A percentile compares a stretch with the other conserved stretches of the same genome.
Evolutionary conservation across 768 basidiomycete species (phyloP).

Genomic region (Tremella mesenterica): DNA sequence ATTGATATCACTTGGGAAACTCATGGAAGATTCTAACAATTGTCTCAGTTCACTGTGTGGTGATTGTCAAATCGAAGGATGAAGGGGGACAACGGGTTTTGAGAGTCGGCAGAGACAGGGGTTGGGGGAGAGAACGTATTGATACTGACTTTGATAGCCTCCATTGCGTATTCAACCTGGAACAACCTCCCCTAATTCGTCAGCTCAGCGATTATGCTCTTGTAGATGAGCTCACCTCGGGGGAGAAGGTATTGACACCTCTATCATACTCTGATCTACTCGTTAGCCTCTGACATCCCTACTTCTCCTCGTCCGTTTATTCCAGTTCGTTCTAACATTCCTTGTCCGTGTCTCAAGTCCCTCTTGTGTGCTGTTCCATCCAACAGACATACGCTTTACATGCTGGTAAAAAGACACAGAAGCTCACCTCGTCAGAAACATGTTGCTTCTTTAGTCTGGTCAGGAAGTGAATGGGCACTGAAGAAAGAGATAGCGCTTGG

Average conservation of each 20-base stretch:
- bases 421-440: conserved; percentile 41
- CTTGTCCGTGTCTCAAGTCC: too few relatives aligned
- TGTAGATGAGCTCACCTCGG: conserved; percentile 49
- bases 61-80: too few relatives aligned
- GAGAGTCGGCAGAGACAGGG: neutral
- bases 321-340: neutral
- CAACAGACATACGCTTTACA: too few relatives aligned
- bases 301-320: neutral
- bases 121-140: neutral
- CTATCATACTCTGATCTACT: conserved; percentile 56
- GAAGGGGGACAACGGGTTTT: too few relatives aligned
- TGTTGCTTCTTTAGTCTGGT: too few relatives aligned
- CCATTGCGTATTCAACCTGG: conserved; percentile 99
- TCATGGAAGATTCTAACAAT: too few relatives aligned
- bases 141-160: conserved; percentile 92
- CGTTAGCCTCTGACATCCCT: neutral
- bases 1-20: too few relatives aligned
- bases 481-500: too few relatives aligned
- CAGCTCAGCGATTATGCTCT: neutral
- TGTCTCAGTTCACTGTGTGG: neutral
- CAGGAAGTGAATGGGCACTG: too few relatives aligned
- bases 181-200: conserved; percentile 72
- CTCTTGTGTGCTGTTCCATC: too few relatives aligned
- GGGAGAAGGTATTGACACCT: conserved; percentile 98
- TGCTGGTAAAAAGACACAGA: too few relatives aligned